A percentile compares a stretch with the other conserved stretches of the same genome.
Conservation (phyloP, 495 filamentous ascomycete species). For the Sabuloglossum arenarium region DNA sequence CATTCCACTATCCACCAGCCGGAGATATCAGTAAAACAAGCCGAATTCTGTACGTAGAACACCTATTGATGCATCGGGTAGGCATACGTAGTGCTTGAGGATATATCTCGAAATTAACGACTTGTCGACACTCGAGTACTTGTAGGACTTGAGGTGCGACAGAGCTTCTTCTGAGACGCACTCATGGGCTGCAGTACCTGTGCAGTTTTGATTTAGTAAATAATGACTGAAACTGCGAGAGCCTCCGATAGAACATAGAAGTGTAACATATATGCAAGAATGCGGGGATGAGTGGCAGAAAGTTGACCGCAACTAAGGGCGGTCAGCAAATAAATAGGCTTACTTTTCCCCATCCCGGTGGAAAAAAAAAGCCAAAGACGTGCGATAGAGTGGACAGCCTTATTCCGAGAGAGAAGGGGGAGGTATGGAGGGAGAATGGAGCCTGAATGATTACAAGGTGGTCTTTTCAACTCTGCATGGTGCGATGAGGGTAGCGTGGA, state of each 20-base stretch:
- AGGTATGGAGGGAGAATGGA: neutral
- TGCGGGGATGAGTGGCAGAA: neutral
- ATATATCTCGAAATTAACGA: conserved; percentile 88
- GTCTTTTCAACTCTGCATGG: neutral
- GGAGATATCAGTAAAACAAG: conserved; percentile 4
- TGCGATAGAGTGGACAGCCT: neutral
- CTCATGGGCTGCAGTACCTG: conserved; percentile 27
- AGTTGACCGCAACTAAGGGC: neutral
- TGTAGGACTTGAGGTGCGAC: conserved; percentile 80
- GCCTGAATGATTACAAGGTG: neutral
- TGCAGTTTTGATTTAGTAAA: neutral
- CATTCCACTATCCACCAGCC: conserved; percentile 60
- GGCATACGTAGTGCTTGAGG: conserved; percentile 75
- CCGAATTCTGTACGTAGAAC: neutral
- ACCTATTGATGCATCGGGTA: neutral
- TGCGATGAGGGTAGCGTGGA: neutral
- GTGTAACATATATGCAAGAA: neutral
- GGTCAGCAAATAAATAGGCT: neutral
- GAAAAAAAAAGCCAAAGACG: neutral
- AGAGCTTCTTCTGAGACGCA: conserved; percentile 49
- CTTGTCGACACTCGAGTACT: conserved; percentile 93
- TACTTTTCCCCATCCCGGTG: neutral
- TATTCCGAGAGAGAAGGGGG: neutral
- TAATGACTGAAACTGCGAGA: neutral
- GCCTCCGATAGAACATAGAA: too few species aligned